A percentile compares a stretch with the other conserved stretches of the same genome.
These are phyloP conservation scores for Vaccinium myrtillus DNA, from an alignment of 148 eudicot genomes.

Conservation along the genomic window DNA sequence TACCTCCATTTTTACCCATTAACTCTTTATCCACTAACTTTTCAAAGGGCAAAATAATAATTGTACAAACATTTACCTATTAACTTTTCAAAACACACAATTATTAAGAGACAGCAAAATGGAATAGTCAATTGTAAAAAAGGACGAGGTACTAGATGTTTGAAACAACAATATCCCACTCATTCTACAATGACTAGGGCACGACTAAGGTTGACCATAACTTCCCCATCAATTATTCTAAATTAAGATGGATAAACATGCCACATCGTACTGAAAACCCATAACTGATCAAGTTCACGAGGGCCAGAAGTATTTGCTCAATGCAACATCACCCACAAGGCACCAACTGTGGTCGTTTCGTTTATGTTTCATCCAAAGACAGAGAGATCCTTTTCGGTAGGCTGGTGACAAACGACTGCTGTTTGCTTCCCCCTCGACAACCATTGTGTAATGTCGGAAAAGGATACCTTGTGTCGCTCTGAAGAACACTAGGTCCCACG, in stretches of 20 bases:
- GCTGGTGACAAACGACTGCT: background rate
- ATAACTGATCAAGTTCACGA: background rate
- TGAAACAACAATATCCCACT: background rate
- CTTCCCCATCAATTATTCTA: background rate
- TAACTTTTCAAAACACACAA: too few relatives aligned
- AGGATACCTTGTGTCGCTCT: background rate
- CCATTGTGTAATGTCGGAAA: background rate
- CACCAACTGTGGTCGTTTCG: background rate
- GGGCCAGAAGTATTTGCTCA: background rate
- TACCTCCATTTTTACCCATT: too few relatives aligned
- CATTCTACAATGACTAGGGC: background rate
- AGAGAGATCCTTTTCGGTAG: background rate
- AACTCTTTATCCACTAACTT: too few relatives aligned
- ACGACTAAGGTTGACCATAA: background rate
- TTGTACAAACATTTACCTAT: too few relatives aligned
- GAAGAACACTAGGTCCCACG: background rate
- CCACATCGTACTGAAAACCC: background rate
- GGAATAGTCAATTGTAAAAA: too few relatives aligned
- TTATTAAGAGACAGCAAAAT: too few relatives aligned
- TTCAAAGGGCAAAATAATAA: too few relatives aligned
- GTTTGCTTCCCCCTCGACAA: background rate
- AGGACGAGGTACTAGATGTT: background rate
- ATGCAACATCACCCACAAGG: background rate
- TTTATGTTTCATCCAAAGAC: background rate
- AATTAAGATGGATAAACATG: background rate